Evolutionary conservation across 306 rosid species (phyloP).

Genomic region (Castanospermum australe): DNA sequence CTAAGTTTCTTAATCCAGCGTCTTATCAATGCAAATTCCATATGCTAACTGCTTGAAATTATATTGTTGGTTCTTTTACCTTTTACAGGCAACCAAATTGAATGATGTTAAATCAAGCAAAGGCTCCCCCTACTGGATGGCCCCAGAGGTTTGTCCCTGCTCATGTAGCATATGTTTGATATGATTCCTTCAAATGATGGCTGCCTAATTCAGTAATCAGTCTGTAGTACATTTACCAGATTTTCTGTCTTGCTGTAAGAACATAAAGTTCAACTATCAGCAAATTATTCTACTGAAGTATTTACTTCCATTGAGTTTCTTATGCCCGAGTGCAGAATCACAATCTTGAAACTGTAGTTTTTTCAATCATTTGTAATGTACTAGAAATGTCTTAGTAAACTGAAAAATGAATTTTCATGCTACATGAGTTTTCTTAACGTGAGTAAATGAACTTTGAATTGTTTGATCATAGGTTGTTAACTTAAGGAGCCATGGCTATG

Average conservation of each 20-base stretch:
- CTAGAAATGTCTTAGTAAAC: neutral
- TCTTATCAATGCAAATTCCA: neutral
- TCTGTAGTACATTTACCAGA: neutral
- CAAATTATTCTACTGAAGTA: neutral
- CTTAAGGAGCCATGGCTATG: slow-evolving; percentile 39
- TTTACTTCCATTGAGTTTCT: neutral
- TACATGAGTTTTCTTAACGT: neutral
- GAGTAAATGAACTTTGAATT: neutral
- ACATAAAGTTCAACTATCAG: neutral
- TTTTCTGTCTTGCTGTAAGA: neutral
- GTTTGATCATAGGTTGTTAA: slow-evolving; percentile 47
- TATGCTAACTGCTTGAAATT: neutral
- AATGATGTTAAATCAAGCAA: slow-evolving; percentile 54
- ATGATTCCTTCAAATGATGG: slow-evolving; percentile 5
- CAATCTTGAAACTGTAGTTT: neutral
- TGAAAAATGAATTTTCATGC: neutral
- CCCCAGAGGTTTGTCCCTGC: slow-evolving; percentile 47
- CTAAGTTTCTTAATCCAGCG: neutral
- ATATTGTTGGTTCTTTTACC: neutral
- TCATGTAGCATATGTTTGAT: neutral
- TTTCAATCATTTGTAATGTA: slow-evolving; percentile 10
- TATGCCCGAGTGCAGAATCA: neutral
- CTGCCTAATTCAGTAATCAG: neutral
- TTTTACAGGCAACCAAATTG: slow-evolving; percentile 46
- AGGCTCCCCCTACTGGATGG: slow-evolving; percentile 62